phyloP scores from a whole-genome alignment of 1,284 basidiomycete species.

The Testicularia cyperi region DNA sequence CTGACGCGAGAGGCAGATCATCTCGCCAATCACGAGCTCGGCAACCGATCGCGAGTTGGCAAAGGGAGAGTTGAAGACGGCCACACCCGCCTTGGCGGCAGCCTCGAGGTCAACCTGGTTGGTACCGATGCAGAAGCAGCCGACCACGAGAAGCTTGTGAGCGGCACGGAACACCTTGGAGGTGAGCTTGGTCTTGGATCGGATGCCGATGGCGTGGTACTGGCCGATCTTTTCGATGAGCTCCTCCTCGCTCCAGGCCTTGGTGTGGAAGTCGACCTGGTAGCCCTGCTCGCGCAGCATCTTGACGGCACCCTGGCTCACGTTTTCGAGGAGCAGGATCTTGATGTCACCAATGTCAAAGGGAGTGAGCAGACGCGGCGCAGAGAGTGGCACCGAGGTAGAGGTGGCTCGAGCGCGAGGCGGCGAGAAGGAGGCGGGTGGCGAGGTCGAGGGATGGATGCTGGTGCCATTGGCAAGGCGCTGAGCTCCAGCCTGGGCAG shows the following conservation, averaged over 20 bases:
- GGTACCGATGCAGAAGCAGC: conserved; percentile 99
- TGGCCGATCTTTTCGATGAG: conserved; percentile 80
- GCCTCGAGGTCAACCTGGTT: conserved; percentile 92
- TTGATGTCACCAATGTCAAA: conserved; percentile 55
- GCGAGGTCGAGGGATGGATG: conserved; percentile 28
- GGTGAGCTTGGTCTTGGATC: conserved; percentile 96
- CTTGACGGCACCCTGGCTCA: conserved; percentile 84
- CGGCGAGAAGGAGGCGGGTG: conserved; percentile 28
- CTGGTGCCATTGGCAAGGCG: conserved; percentile 22
- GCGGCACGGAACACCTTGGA: conserved; percentile 72
- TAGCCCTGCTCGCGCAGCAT: conserved; percentile 83
- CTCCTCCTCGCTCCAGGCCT: conserved; percentile 87
- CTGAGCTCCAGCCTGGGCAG: conserved; percentile 37
- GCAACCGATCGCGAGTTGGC: conserved; percentile 99
- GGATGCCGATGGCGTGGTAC: conserved; percentile 94
- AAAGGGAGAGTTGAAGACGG: conserved; percentile 99
- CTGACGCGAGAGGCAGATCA: conserved; percentile 91
- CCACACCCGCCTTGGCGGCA: conserved; percentile 84
- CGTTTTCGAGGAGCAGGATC: conserved; percentile 89
- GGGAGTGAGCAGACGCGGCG: conserved; percentile 52
- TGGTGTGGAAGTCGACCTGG: conserved; percentile 85
- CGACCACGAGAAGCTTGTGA: conserved; percentile 79
- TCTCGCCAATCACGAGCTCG: conserved; percentile 92
- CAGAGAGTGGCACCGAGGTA: conserved; percentile 22
- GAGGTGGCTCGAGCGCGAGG: conserved; percentile 36